A percentile compares a stretch with the other conserved stretches of the same genome.
These are phyloP conservation scores for Mortierella sp. DNA, from an alignment of 371 early-diverging fungal genomes.

Conservation along the genomic window DNA sequence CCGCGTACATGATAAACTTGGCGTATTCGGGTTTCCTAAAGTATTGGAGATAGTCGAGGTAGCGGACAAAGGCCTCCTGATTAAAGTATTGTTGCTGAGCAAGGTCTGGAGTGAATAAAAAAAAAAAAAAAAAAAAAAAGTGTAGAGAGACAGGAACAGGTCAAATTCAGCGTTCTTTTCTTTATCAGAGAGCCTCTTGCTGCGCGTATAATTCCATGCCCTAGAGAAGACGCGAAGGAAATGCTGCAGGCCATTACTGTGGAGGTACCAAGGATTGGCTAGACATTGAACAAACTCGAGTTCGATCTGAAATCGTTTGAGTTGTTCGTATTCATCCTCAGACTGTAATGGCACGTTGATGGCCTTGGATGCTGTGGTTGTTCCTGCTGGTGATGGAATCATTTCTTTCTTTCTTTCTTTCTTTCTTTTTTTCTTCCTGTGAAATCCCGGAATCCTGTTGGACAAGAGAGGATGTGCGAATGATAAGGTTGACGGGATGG, in stretches of 20 bases:
- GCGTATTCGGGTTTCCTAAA: constrained; percentile 92
- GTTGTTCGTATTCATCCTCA: constrained; percentile 58
- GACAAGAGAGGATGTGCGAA: too few species aligned
- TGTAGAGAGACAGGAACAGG: background rate
- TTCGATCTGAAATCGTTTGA: constrained; percentile 86
- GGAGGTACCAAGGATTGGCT: constrained; percentile 94
- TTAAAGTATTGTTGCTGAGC: constrained; percentile 91
- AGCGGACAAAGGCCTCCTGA: constrained; percentile 84
- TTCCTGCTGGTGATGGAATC: constrained; percentile 13
- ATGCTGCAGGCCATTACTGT: constrained; percentile 61
- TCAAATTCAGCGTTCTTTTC: background rate
- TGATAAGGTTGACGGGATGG: too few species aligned
- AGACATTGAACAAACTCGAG: constrained; percentile 95
- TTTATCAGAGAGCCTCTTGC: background rate
- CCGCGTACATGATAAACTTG: constrained; percentile 81
- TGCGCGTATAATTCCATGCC: too few species aligned
- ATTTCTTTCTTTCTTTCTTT: background rate
- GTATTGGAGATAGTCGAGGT: constrained; percentile 90
- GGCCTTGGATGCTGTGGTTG: background rate
- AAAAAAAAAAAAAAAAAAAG: constrained; percentile 4
- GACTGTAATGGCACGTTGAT: constrained; percentile 15
- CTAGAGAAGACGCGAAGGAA: background rate
- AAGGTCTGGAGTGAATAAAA: constrained; percentile 64
- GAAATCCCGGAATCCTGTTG: too few species aligned
- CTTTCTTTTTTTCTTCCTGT: constrained; percentile 2